These are phyloP conservation scores for Phytophthora chlamydospora DNA, from an alignment of 352 stramenopile species.

Conservation along the genomic window DNA sequence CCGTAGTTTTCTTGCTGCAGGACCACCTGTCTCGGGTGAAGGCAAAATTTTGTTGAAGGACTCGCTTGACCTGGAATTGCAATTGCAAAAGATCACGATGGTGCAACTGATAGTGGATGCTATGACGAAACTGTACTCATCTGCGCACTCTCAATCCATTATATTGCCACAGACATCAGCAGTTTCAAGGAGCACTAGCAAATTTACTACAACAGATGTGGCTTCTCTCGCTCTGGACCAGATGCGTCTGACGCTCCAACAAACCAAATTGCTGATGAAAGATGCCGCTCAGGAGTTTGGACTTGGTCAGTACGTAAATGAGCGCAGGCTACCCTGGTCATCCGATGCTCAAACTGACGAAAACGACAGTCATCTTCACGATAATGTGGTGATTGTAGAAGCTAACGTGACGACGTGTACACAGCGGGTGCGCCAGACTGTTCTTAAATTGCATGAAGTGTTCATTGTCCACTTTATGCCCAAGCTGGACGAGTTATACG, in stretches of 20 bases:
- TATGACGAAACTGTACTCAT: conserved; percentile 47
- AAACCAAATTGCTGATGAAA: conserved; percentile 60
- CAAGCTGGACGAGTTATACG: conserved; percentile 56
- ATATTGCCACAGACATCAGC: background rate
- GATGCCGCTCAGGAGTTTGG: conserved; percentile 58
- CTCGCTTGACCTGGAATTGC: conserved; percentile 48
- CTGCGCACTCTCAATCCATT: background rate
- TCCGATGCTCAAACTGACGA: conserved; percentile 26
- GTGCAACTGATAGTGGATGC: conserved; percentile 48
- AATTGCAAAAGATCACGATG: conserved; percentile 58
- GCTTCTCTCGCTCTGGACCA: conserved; percentile 35
- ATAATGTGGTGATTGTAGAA: conserved; percentile 48
- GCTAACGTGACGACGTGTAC: conserved; percentile 56
- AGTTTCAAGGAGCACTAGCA: background rate
- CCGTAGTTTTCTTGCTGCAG: conserved; percentile 50
- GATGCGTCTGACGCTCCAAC: conserved; percentile 42
- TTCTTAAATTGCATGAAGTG: conserved; percentile 67
- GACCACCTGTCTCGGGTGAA: conserved; percentile 29
- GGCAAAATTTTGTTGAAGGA: conserved; percentile 39
- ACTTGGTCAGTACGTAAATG: conserved; percentile 27
- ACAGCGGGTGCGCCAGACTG: conserved; percentile 53
- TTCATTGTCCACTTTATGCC: conserved; percentile 57
- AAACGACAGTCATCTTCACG: conserved; percentile 4
- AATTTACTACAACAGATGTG: background rate
- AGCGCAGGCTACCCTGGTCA: conserved; percentile 56